Base-by-base conservation (phyloP, 345 rosid genomes). In the Pugionium dolabratum region DNA sequence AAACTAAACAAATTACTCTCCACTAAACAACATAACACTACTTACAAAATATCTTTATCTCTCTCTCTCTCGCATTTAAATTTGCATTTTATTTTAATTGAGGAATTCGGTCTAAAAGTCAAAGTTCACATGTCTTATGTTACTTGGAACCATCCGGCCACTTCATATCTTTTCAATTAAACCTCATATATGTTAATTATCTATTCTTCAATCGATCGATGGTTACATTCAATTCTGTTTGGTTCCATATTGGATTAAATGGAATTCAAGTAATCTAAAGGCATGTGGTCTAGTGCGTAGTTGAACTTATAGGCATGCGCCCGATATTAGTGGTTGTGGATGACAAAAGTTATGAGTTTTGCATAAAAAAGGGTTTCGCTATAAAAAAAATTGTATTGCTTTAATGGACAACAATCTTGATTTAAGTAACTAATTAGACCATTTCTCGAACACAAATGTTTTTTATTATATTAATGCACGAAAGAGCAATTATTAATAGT, bases 41-140 rank as follows among this genome's bases (percentile, higher is more conserved):
- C 57, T 54, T 62, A 54, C 75, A 18, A 54, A 54, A 54, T 46
- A 54, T 62, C 1, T 62, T 47, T 54, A 50, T 18, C 18, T 18
- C 18, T 18, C 18, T 70, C 69, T 60, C 61, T 60, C 66, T 69
- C 66, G 46, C 60, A 52, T 28, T 41, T 51, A 31, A 54, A 36
- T 18, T 28, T 70, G 49, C 56, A 70, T 52, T 39, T 61, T 53
- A 29, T 54, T 54, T 62, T 45, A 50, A 35, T 31, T 29, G 33
- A 10, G 37, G 33, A 37, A 36, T 70, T 51, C 18, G 57, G 62
- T 54, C 35, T 62, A 50, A 30, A 70, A 70, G 69, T 54, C 75
- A 70, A 70, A 62, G 75, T 54, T 70, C 69, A 70, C 75, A 54
- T 70, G 75, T 35, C 50, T 45, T 62, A 35, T 44, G 29, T 30